phyloP scores from a whole-genome alignment of 2,329 filamentous ascomycete species.

The Neocatenulostroma microsporum region DNA sequence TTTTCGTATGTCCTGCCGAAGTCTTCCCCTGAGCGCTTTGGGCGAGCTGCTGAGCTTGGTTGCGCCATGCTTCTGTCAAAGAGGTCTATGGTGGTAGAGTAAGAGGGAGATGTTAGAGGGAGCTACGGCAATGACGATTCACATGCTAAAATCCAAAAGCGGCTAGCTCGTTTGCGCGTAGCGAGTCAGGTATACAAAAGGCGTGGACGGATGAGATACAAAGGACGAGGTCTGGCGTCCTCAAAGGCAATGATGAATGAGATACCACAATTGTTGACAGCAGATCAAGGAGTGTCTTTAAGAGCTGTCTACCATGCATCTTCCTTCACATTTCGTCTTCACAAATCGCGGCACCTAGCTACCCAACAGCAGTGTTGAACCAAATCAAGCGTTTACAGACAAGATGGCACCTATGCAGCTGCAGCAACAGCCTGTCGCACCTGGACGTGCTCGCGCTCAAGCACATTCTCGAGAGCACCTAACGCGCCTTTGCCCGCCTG shows the following conservation, averaged over 20 bases:
- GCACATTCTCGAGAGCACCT: slow-evolving; percentile 41
- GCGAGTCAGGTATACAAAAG: too few species aligned
- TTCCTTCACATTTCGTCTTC: not conserved
- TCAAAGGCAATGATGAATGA: not conserved
- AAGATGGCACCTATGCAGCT: slow-evolving; percentile 21
- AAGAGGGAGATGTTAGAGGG: too few species aligned
- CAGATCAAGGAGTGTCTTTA: slow-evolving; percentile 11
- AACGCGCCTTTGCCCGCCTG: slow-evolving; percentile 37
- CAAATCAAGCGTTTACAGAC: not conserved
- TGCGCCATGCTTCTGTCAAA: too few species aligned
- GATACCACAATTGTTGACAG: not conserved
- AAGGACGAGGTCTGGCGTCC: too few species aligned
- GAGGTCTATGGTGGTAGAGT: too few species aligned
- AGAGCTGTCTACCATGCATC: slow-evolving; percentile 7
- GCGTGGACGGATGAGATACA: too few species aligned
- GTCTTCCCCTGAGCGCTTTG: slow-evolving; percentile 74
- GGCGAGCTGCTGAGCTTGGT: slow-evolving; percentile 58
- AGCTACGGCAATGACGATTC: too few species aligned
- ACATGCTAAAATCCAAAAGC: too few species aligned
- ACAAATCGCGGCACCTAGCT: slow-evolving; percentile 1
- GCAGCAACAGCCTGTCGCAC: slow-evolving; percentile 38
- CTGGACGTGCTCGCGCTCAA: slow-evolving; percentile 40
- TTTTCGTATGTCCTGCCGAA: slow-evolving; percentile 68
- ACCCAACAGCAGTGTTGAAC: not conserved
- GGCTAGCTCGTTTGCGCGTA: too few species aligned